Evolutionary conservation across 148 eudicot genomes (phyloP).

Genomic region (Vaccinium darrowii): DNA sequence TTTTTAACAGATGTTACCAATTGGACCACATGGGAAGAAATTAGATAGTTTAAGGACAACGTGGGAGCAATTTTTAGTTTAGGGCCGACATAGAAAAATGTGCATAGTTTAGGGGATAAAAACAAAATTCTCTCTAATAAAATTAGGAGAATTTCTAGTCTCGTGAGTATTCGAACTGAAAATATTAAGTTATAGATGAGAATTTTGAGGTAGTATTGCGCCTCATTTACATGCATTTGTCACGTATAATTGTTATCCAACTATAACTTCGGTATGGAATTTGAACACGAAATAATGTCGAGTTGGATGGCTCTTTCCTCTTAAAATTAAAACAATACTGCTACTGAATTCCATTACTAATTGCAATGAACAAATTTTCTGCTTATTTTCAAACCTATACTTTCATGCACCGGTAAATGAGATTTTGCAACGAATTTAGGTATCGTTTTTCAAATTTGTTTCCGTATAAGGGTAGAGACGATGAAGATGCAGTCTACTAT

Average conservation of each 20-base stretch:
- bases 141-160: neutral
- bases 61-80: no score
- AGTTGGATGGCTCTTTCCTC: neutral
- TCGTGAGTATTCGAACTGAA: neutral
- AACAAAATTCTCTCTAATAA: no score
- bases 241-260: neutral
- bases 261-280: neutral
- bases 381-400: neutral
- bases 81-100: no score
- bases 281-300: neutral
- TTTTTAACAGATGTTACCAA: no score
- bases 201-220: neutral
- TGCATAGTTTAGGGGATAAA: no score
- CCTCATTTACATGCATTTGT: neutral
- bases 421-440: neutral
- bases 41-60: no score
- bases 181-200: neutral
- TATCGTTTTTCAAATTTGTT: neutral
- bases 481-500: no score
- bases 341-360: no score
- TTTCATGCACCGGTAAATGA: no score
- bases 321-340: no score
- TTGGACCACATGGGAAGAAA: no score
- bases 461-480: neutral
- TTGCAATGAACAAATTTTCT: neutral